These are phyloP conservation scores for Apiospora koreana DNA, from an alignment of 2,329 filamentous ascomycete species.

Conservation along the genomic window DNA sequence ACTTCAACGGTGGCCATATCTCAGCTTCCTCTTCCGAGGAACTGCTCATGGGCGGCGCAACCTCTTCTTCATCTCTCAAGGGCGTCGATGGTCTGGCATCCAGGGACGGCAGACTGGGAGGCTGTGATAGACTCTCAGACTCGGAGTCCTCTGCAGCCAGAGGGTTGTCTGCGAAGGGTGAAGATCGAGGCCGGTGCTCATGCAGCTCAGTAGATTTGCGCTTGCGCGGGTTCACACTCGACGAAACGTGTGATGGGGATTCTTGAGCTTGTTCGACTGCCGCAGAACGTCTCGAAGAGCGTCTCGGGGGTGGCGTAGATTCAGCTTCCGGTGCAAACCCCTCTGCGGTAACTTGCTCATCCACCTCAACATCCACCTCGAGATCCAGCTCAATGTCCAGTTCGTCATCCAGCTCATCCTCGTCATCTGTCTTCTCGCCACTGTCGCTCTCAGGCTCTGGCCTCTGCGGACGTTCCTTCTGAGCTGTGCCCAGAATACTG, in stretches of 20 bases:
- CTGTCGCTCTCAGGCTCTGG: constrained; percentile 30
- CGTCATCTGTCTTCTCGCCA: constrained; percentile 40
- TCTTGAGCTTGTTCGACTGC: constrained; percentile 20
- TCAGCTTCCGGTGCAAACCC: constrained; percentile 63
- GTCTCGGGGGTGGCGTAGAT: constrained; percentile 59
- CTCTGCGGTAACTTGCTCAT: neutral
- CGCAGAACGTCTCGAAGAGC: constrained; percentile 41
- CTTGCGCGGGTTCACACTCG: constrained; percentile 48
- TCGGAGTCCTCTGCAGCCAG: constrained; percentile 26
- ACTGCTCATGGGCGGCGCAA: constrained; percentile 58
- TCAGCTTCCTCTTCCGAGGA: constrained; percentile 45
- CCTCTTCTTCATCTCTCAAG: constrained; percentile 47
- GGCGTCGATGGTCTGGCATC: constrained; percentile 38
- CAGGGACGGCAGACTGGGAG: constrained; percentile 25
- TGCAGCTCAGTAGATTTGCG: constrained; percentile 55
- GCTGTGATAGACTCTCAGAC: constrained; percentile 19
- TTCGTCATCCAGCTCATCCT: constrained; percentile 48
- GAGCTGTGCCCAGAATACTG: constrained; percentile 59
- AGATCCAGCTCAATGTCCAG: too few relatives aligned
- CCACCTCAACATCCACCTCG: constrained; percentile 19
- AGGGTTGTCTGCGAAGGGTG: constrained; percentile 33
- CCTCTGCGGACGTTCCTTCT: constrained; percentile 38
- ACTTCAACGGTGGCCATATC: constrained; percentile 54
- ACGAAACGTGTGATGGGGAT: constrained; percentile 29
- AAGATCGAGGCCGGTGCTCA: constrained; percentile 34